phyloP scores from a whole-genome alignment of 306 rosid species.

The Casuarina glauca region DNA sequence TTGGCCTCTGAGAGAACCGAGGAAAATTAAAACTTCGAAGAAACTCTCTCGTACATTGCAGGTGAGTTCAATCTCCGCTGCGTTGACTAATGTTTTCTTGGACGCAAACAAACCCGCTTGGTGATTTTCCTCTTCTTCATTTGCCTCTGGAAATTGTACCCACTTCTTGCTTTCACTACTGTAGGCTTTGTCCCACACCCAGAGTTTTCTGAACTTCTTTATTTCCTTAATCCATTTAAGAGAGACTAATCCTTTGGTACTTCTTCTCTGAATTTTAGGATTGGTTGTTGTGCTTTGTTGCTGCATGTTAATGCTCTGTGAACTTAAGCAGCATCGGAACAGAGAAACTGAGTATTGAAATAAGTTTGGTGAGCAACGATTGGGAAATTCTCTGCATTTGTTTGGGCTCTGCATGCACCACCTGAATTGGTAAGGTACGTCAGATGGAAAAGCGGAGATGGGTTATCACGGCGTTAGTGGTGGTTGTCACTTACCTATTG shows the following conservation, averaged over 20 bases:
- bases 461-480: conserved; percentile 54
- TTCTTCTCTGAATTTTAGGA: neutral
- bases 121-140: conserved; percentile 3
- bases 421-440: conserved; percentile 37
- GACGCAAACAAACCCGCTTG: conserved; percentile 3
- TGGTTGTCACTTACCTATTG: conserved; percentile 58
- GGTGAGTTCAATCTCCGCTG: conserved; percentile 28
- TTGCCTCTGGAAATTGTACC: neutral
- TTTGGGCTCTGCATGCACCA: conserved; percentile 22
- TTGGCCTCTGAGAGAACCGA: conserved; percentile 19
- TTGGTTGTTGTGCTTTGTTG: conserved; percentile 12
- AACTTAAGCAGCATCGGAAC: conserved; percentile 26
- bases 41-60: neutral
- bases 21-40: neutral
- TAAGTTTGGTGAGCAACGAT: conserved; percentile 25
- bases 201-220: neutral
- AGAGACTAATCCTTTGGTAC: neutral
- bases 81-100: conserved; percentile 3
- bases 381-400: conserved; percentile 4
- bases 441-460: conserved; percentile 49
- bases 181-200: neutral
- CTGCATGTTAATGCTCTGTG: conserved; percentile 24
- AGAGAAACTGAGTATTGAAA: conserved; percentile 22
- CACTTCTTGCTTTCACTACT: neutral
- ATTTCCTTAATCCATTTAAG: neutral